A percentile compares a stretch with the other conserved stretches of the same genome.
These are phyloP conservation scores for Camellia lanceoleosa DNA, from an alignment of 148 eudicot genomes.

Conservation along the genomic window DNA sequence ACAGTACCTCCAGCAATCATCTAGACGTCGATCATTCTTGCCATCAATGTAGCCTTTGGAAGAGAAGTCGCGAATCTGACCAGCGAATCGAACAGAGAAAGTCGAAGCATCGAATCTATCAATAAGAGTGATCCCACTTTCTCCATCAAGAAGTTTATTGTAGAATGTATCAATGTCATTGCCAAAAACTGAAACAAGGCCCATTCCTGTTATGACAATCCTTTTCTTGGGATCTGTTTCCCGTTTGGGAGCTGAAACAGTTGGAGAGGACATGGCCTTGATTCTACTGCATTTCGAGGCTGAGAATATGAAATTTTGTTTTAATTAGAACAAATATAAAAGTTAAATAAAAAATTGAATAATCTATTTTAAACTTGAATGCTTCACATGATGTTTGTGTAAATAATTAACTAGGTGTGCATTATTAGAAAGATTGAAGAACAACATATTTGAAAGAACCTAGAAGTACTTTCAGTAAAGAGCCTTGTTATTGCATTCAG, in stretches of 20 bases:
- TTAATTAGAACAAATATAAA: not conserved
- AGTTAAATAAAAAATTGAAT: not conserved
- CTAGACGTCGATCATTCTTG: conserved; percentile 51
- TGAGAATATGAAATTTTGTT: conserved; percentile 4
- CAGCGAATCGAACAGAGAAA: conserved; percentile 39
- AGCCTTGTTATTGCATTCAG: not conserved
- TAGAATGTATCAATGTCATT: conserved; percentile 36
- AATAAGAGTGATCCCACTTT: conserved; percentile 37
- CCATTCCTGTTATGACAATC: conserved; percentile 51
- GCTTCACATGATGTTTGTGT: not conserved
- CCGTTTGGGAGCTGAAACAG: conserved; percentile 40
- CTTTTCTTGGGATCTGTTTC: conserved; percentile 49
- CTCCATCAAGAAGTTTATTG: conserved; percentile 38
- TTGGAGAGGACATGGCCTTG: conserved; percentile 36
- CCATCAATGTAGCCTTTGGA: conserved; percentile 51
- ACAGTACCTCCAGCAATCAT: conserved; percentile 50
- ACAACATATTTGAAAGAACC: not conserved
- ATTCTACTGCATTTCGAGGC: conserved; percentile 32
- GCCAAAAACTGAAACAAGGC: conserved; percentile 45
- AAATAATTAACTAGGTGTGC: not conserved
- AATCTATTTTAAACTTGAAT: not conserved
- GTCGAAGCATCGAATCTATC: conserved; percentile 42
- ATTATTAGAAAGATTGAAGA: not conserved
- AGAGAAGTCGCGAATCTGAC: conserved; percentile 46
- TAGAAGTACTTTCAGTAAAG: not conserved